Percentiles rank a stretch among this genome's conserved stretches.
Evolutionary conservation across 2,329 filamentous ascomycete species (phyloP).

Genomic region (Metarhizium album): DNA sequence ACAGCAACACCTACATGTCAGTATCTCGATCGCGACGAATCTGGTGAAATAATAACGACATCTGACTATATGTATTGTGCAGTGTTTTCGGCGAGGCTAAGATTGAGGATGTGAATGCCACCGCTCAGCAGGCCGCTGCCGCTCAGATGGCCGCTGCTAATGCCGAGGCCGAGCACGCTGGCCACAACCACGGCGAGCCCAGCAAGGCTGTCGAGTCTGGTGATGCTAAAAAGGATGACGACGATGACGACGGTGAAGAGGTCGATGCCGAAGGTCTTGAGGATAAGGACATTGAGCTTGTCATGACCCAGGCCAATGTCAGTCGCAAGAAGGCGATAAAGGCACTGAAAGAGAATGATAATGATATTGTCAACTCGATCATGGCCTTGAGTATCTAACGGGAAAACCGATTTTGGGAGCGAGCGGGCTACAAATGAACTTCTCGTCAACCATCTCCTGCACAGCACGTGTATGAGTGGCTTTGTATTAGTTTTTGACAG

Average conservation of each 20-base stretch:
- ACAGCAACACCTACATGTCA: slow-evolving; percentile 99
- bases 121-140: slow-evolving; percentile 79
- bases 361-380: slow-evolving; percentile 99
- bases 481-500: slow-evolving; percentile 20
- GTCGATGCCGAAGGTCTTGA: slow-evolving; percentile 90
- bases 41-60: neutral
- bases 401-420: slow-evolving; percentile 5
- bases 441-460: slow-evolving; percentile 13
- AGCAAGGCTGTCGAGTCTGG: slow-evolving; percentile 50
- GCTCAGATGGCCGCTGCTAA: slow-evolving; percentile 77
- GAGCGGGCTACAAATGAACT: slow-evolving; percentile 5
- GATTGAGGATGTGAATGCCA: slow-evolving; percentile 99
- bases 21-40: slow-evolving; percentile 25
- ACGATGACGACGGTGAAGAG: slow-evolving; percentile 91
- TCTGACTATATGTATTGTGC: slow-evolving; percentile 7
- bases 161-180: slow-evolving; percentile 55
- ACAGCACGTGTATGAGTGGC: slow-evolving; percentile 14
- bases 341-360: slow-evolving; percentile 97
- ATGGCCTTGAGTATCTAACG: slow-evolving; percentile 85
- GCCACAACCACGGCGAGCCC: slow-evolving; percentile 61
- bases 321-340: slow-evolving; percentile 98
- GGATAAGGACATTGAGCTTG: slow-evolving; percentile 98
- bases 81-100: slow-evolving; percentile 99
- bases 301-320: slow-evolving; percentile 96
- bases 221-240: slow-evolving; percentile 65